phyloP scores from a whole-genome alignment of 73 alveolate species.

The Stentor coeruleus region DNA sequence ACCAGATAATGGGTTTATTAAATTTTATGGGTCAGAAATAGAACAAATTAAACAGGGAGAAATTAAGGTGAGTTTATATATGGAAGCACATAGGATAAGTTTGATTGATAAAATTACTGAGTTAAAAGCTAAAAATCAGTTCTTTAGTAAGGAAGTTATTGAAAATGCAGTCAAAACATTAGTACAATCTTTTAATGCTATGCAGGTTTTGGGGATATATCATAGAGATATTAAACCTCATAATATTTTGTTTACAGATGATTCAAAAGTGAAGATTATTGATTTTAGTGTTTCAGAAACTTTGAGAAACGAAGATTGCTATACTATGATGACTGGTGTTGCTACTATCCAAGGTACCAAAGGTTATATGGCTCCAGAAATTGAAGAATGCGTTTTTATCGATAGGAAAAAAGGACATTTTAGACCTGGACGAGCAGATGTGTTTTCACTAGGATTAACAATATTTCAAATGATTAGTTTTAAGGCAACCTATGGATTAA shows the following conservation, averaged over 20 bases:
- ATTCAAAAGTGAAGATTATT: neutral
- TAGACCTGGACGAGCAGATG: constrained; percentile 12
- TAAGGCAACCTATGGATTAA: neutral
- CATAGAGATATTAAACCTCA: constrained; percentile 4
- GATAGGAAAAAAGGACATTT: neutral
- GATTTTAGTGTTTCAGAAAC: neutral
- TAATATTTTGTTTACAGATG: neutral
- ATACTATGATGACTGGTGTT: neutral
- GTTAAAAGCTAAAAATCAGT: neutral
- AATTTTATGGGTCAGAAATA: neutral
- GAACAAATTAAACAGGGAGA: too few species aligned
- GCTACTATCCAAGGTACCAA: neutral
- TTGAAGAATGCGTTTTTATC: neutral
- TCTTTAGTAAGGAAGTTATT: neutral
- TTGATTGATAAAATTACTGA: neutral
- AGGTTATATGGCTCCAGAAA: neutral
- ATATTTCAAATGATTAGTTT: neutral
- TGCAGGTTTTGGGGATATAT: neutral
- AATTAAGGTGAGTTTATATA: neutral
- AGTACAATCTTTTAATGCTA: neutral
- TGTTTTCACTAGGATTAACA: neutral
- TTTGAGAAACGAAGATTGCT: neutral
- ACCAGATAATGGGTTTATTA: neutral
- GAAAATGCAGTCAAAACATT: neutral
- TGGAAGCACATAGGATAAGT: neutral